These are phyloP conservation scores for Hypocrella siamensis DNA, from an alignment of 2,329 filamentous ascomycete genomes.

Conservation along the genomic window DNA sequence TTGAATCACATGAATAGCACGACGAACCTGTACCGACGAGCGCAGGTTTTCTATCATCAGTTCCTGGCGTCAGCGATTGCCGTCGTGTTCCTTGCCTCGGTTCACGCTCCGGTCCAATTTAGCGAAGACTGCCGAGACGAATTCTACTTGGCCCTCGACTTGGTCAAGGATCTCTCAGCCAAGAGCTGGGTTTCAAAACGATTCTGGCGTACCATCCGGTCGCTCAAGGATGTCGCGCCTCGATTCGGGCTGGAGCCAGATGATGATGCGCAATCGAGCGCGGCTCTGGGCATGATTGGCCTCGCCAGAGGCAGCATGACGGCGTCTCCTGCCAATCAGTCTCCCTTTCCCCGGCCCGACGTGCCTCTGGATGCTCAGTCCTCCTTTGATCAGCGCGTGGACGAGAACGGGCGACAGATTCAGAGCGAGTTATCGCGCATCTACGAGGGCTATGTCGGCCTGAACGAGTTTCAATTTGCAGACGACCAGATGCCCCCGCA, in stretches of 20 bases:
- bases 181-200: conserved; percentile 58
- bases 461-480: conserved; percentile 17
- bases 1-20: conserved; percentile 57
- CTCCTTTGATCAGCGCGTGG: conserved; percentile 4
- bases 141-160: conserved; percentile 63
- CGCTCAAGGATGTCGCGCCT: conserved; percentile 56
- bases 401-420: conserved; percentile 31
- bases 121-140: conserved; percentile 53
- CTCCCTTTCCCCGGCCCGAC: conserved; percentile 13
- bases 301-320: conserved; percentile 26
- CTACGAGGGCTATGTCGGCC: conserved; percentile 21
- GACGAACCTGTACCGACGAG: conserved; percentile 52
- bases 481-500: conserved; percentile 10
- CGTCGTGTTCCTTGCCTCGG: conserved; percentile 61
- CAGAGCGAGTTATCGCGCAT: conserved; percentile 37
- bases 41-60: conserved; percentile 68
- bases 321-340: conserved; percentile 7
- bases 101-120: conserved; percentile 59
- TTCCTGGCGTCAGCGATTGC: conserved; percentile 62
- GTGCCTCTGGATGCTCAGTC: conserved; percentile 7
- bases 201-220: conserved; percentile 56
- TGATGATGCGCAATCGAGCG: conserved; percentile 34
- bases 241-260: conserved; percentile 42
- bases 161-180: conserved; percentile 56
- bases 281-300: conserved; percentile 39